A percentile compares a stretch with the other conserved stretches of the same genome.
These are phyloP conservation scores for Helianthus tuberosus DNA, from an alignment of 129 eudicot species.

Conservation along the genomic window DNA sequence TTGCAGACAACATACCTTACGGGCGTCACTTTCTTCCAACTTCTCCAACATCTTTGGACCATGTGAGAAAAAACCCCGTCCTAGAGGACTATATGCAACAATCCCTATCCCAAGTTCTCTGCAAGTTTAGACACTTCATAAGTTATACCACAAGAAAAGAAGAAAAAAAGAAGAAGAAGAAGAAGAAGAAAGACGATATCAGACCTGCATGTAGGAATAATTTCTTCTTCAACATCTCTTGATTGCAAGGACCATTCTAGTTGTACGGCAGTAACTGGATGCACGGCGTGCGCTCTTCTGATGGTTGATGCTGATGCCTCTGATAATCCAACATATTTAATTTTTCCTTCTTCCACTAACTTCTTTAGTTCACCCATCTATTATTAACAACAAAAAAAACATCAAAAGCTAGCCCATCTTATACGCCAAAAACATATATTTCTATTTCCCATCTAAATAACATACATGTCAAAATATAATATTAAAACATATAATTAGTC, in stretches of 20 bases:
- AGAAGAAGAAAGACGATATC: neutral
- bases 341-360: slow-evolving; percentile 68
- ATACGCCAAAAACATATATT: no score
- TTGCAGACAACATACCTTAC: slow-evolving; percentile 44
- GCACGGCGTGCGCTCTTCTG: slow-evolving; percentile 79
- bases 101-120: slow-evolving; percentile 71
- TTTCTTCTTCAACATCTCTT: slow-evolving; percentile 66
- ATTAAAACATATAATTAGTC: no score
- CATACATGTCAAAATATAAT: no score
- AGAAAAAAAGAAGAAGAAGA: no score
- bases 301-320: slow-evolving; percentile 75
- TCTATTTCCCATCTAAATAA: no score
- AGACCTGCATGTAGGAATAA: slow-evolving; percentile 75
- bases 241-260: slow-evolving; percentile 76
- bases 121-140: neutral
- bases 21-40: slow-evolving; percentile 34
- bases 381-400: neutral
- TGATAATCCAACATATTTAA: slow-evolving; percentile 68
- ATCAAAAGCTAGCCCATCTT: neutral
- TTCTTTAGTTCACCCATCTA: slow-evolving; percentile 74
- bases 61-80: slow-evolving; percentile 51
- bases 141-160: neutral
- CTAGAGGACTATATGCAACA: slow-evolving; percentile 59
- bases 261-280: slow-evolving; percentile 73
- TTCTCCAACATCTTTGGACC: slow-evolving; percentile 50